Base-by-base conservation (phyloP, 768 basidiomycete species). In the Strobilomyces echinocephalus region DNA sequence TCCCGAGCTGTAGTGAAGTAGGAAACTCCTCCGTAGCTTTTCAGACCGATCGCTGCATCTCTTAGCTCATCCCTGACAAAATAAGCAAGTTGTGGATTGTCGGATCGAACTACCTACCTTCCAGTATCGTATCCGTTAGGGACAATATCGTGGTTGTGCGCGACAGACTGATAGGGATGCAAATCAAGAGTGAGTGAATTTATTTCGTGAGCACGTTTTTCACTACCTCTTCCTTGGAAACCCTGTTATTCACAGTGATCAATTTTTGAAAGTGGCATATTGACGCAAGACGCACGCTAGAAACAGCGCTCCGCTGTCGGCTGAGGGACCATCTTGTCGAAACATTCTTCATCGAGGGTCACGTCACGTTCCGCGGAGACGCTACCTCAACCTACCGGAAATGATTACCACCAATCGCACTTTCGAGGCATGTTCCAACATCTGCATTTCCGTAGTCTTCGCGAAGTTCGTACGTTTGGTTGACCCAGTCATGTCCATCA, bases 321-420 rank as follows among this genome's bases (percentile, higher is more conserved):
- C 83, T 18, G 28, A 26, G 1, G 77, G 60, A 0, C 84, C 84
- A 56, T 85, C 81, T 66, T 87, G 84, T 28, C 75, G 76, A 63
- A 64, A 85, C 14, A 81, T 72, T 11, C 82, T 61, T 41, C 4
- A 15, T 28, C 5, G 24, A 42, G 4, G 15, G 20, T 56, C 38
- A 43, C 6, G 16, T 12, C 4, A 42, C 5, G 24, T 35, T 15
- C 8, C 16, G 36, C n/a, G 16, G 30, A 28, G 38, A 28, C 1
- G 3, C 20, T 4, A 36, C 20, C 11, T 39, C 30, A 30, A 45
- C 45, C 34, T 48, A 75, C 75, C 79, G 70, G 59, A 79, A 72
- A 57, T 79, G 78, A 56, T 77, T 74, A 1, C 77, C 79, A 14
- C 78, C 79, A 4, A 69, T 56, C 20, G 70, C 56, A 53, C 68